phyloP scores from a whole-genome alignment of 2,329 filamentous ascomycete genomes.

The Huntiella decipiens region DNA sequence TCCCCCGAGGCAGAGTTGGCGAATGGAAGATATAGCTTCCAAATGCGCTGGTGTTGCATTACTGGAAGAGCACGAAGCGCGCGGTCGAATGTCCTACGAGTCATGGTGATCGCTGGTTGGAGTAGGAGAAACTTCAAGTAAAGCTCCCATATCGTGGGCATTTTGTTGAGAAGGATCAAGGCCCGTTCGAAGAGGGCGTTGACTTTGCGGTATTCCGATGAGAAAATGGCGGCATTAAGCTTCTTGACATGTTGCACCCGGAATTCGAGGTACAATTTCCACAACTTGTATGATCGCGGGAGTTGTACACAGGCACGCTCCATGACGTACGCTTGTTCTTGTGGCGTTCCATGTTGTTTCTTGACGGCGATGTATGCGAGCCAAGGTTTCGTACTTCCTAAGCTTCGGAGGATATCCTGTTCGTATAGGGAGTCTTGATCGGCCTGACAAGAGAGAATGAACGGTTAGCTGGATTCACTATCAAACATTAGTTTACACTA shows the following conservation, averaged over 20 bases:
- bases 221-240: conserved; percentile 65
- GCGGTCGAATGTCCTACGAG: conserved; percentile 75
- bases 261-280: conserved; percentile 90
- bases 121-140: conserved; percentile 79
- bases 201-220: conserved; percentile 74
- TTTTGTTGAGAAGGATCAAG: conserved; percentile 88
- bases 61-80: conserved; percentile 80
- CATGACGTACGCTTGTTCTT: conserved; percentile 73
- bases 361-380: conserved; percentile 88
- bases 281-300: conserved; percentile 91
- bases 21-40: conserved; percentile 79
- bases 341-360: conserved; percentile 59
- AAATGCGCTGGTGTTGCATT: conserved; percentile 89
- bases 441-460: conserved; percentile 28
- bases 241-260: conserved; percentile 63
- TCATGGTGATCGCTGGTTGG: conserved; percentile 79
- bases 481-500: neutral
- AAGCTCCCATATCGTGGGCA: conserved; percentile 97
- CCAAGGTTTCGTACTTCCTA: conserved; percentile 81
- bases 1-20: conserved; percentile 77
- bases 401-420: conserved; percentile 78
- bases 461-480: conserved; percentile 13
- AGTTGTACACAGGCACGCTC: conserved; percentile 81
- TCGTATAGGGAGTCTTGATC: conserved; percentile 92
- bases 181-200: conserved; percentile 89